A percentile compares a stretch with the other conserved stretches of the same genome.
These are phyloP conservation scores for Bipolaris victoriae DNA, from an alignment of 2,329 filamentous ascomycete species.

Conservation along the genomic window DNA sequence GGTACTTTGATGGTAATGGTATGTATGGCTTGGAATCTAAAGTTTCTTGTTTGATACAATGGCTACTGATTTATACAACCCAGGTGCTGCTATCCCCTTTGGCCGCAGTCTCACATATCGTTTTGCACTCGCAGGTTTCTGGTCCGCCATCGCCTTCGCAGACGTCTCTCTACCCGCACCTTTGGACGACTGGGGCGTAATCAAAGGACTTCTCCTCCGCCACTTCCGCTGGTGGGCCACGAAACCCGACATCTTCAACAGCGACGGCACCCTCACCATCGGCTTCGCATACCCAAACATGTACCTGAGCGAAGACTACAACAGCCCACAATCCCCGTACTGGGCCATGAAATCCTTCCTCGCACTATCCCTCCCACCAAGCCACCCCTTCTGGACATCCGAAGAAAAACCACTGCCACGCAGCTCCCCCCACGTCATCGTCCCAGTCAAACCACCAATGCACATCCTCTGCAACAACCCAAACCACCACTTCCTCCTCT, in stretches of 20 bases:
- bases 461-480: slow-evolving; percentile 55
- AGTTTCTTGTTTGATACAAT: neutral
- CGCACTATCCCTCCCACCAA: slow-evolving; percentile 45
- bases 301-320: slow-evolving; percentile 64
- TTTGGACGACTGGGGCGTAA: slow-evolving; percentile 46
- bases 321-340: slow-evolving; percentile 63
- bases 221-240: slow-evolving; percentile 60
- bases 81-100: slow-evolving; percentile 60
- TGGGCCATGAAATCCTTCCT: slow-evolving; percentile 62
- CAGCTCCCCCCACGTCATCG: neutral
- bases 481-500: slow-evolving; percentile 43
- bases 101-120: slow-evolving; percentile 60
- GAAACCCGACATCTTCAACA: slow-evolving; percentile 53
- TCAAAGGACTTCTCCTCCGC: slow-evolving; percentile 59
- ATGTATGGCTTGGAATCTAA: neutral
- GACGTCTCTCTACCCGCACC: slow-evolving; percentile 50
- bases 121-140: slow-evolving; percentile 59
- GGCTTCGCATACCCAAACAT: slow-evolving; percentile 58
- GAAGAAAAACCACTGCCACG: slow-evolving; percentile 49
- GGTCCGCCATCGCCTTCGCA: slow-evolving; percentile 54
- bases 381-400: slow-evolving; percentile 55
- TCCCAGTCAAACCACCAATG: slow-evolving; percentile 41
- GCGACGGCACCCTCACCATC: slow-evolving; percentile 59
- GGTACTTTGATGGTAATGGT: slow-evolving; percentile 58
- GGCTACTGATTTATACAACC: neutral